phyloP scores from a whole-genome alignment of 257 asterid species.

The Cynanchum wilfordii region DNA sequence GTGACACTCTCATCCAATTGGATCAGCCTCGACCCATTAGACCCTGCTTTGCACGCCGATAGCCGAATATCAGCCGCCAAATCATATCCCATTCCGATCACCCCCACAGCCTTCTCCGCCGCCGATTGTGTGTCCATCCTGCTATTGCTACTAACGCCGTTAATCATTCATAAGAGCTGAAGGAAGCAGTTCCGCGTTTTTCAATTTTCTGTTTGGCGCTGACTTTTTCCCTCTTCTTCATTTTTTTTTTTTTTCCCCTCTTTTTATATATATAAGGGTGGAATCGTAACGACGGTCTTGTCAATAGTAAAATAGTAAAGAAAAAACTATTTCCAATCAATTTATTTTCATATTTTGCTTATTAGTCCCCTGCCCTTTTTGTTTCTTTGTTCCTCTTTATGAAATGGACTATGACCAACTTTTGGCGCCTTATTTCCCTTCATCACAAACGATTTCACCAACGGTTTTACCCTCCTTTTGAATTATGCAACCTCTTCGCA shows the following conservation, averaged over 20 bases:
- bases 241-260: too few relatives aligned
- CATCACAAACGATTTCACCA: slow-evolving; percentile 16
- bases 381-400: slow-evolving; percentile 11
- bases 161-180: not conserved
- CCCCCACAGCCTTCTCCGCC: slow-evolving; percentile 69
- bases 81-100: slow-evolving; percentile 69
- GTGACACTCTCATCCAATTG: slow-evolving; percentile 41
- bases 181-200: not conserved
- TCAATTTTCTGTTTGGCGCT: not conserved
- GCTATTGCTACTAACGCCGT: not conserved
- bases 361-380: not conserved
- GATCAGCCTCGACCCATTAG: slow-evolving; percentile 48
- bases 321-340: too few relatives aligned
- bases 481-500: slow-evolving; percentile 6
- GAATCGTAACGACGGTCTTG: too few relatives aligned
- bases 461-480: slow-evolving; percentile 11
- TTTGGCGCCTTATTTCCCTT: slow-evolving; percentile 25
- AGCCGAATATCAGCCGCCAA: slow-evolving; percentile 52
- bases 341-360: too few relatives aligned
- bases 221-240: not conserved
- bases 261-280: too few relatives aligned
- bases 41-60: slow-evolving; percentile 58
- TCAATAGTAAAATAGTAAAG: too few relatives aligned
- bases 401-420: slow-evolving; percentile 19
- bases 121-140: slow-evolving; percentile 25